Evolutionary conservation across 1,284 basidiomycete species (phyloP).

Genomic region (Rhodotorula sp.): DNA sequence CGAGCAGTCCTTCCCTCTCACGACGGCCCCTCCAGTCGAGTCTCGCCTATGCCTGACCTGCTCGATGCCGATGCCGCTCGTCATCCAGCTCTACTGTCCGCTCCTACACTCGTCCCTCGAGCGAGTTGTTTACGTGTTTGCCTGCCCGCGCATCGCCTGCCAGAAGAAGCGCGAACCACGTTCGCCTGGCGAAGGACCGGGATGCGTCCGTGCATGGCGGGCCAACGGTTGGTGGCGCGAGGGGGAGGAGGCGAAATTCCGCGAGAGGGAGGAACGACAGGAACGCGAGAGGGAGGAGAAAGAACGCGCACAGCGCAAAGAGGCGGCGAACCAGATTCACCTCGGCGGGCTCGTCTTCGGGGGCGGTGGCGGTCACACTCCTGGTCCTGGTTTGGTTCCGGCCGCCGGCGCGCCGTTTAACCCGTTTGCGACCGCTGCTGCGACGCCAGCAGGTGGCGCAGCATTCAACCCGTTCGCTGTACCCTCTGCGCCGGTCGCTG

Average conservation of each 20-base stretch:
- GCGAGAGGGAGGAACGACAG: slow-evolving; percentile 17
- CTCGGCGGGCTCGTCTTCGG: slow-evolving; percentile 39
- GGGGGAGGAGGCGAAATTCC: slow-evolving; percentile 15
- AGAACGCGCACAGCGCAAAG: slow-evolving; percentile 3
- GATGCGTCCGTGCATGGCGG: slow-evolving; percentile 27
- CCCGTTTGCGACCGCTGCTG: background rate
- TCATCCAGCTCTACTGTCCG: slow-evolving; percentile 80
- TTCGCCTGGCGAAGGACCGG: background rate
- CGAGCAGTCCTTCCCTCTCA: slow-evolving; percentile 44
- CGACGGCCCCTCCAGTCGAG: slow-evolving; percentile 48
- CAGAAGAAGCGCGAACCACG: slow-evolving; percentile 60
- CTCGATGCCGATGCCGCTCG: slow-evolving; percentile 66
- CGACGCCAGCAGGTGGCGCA: background rate
- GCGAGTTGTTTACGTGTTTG: slow-evolving; percentile 75
- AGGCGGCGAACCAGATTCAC: slow-evolving; percentile 14
- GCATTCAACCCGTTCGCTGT: slow-evolving; percentile 25
- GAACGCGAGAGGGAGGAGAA: slow-evolving; percentile 12
- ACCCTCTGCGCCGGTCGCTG: background rate
- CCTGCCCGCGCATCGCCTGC: slow-evolving; percentile 64
- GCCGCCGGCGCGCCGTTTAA: background rate
- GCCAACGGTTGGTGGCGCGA: slow-evolving; percentile 30
- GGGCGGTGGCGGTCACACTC: background rate
- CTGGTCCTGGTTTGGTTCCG: too few species aligned
- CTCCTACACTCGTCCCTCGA: slow-evolving; percentile 76
- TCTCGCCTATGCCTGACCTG: slow-evolving; percentile 63